Percentiles rank a stretch among this genome's conserved stretches.
Evolutionary conservation across 2,329 filamentous ascomycete species (phyloP).

Genomic region (Colletotrichum tanaceti): DNA sequence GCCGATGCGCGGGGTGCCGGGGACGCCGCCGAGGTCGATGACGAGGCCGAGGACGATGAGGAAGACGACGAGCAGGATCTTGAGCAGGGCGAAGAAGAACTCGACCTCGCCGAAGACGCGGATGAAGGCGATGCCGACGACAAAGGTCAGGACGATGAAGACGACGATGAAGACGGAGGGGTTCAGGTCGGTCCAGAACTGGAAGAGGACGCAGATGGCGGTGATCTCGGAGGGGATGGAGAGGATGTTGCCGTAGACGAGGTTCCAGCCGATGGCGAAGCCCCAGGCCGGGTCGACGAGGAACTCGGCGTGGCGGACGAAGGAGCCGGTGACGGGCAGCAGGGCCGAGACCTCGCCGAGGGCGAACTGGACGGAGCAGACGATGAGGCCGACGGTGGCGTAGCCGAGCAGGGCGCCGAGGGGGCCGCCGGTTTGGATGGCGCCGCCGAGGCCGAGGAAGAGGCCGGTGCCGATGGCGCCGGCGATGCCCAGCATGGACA

Average conservation of each 20-base stretch:
- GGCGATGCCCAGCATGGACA: constrained; percentile 72
- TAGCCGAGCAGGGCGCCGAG: constrained; percentile 64
- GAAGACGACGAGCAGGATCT: constrained; percentile 65
- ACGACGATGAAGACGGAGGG: constrained; percentile 43
- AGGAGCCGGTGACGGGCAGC: constrained; percentile 71
- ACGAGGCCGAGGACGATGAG: constrained; percentile 73
- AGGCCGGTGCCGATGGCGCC: constrained; percentile 71
- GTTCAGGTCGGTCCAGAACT: constrained; percentile 44
- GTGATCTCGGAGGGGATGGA: constrained; percentile 52
- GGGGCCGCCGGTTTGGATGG: constrained; percentile 63
- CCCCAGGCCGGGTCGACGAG: constrained; percentile 71
- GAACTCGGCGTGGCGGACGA: constrained; percentile 70
- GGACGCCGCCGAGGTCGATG: constrained; percentile 47
- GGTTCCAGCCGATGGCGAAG: constrained; percentile 67
- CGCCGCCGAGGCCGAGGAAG: constrained; percentile 68
- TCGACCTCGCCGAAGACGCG: constrained; percentile 65
- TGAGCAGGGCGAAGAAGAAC: constrained; percentile 67
- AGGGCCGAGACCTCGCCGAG: constrained; percentile 71
- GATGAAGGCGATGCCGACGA: constrained; percentile 41
- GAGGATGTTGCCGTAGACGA: constrained; percentile 64
- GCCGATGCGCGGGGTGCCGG: constrained; percentile 43
- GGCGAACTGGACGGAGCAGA: constrained; percentile 68
- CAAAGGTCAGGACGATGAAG: constrained; percentile 41
- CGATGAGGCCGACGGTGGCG: constrained; percentile 65
- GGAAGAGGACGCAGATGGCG: constrained; percentile 43